Conservation (phyloP, 768 basidiomycete species). For the Dioszegia aurantiaca region DNA sequence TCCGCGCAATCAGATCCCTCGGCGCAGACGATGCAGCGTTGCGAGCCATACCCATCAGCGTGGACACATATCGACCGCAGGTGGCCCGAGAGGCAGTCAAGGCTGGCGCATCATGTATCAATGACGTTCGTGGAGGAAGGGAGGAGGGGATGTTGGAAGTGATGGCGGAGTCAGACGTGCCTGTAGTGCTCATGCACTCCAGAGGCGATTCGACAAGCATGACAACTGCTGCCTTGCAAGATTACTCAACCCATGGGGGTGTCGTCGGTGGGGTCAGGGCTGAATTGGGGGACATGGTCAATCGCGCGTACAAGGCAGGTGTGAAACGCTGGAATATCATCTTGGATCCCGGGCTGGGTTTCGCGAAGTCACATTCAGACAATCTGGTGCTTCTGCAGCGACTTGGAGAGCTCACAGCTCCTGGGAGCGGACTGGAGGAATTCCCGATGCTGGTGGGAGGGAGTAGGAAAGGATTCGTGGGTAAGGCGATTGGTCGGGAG, state of each 20-base stretch:
- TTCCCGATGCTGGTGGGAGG: conserved; percentile 67
- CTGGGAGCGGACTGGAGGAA: conserved; percentile 52
- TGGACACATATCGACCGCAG: conserved; percentile 82
- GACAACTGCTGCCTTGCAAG: conserved; percentile 62
- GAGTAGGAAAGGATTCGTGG: conserved; percentile 82
- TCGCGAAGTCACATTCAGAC: conserved; percentile 77
- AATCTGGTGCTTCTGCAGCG: conserved; percentile 68
- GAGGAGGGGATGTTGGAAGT: conserved; percentile 66
- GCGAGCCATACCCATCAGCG: conserved; percentile 61
- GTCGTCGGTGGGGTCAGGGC: conserved; percentile 66
- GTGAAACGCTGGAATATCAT: conserved; percentile 83
- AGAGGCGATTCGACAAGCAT: conserved; percentile 73
- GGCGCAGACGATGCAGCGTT: conserved; percentile 21
- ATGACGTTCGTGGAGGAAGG: conserved; percentile 77
- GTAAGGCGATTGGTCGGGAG: conserved; percentile 60
- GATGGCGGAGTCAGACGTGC: conserved; percentile 65
- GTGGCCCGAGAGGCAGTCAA: conserved; percentile 72
- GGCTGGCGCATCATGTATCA: conserved; percentile 88
- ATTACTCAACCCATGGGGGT: conserved; percentile 52
- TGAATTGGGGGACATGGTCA: conserved; percentile 61
- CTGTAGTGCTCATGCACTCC: conserved; percentile 91
- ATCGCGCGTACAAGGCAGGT: conserved; percentile 57
- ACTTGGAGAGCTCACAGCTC: conserved; percentile 51
- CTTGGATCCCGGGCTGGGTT: conserved; percentile 88
- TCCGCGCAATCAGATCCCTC: conserved; percentile 59